Conservation (phyloP, 345 rosid species). For the Brassica nigra region DNA sequence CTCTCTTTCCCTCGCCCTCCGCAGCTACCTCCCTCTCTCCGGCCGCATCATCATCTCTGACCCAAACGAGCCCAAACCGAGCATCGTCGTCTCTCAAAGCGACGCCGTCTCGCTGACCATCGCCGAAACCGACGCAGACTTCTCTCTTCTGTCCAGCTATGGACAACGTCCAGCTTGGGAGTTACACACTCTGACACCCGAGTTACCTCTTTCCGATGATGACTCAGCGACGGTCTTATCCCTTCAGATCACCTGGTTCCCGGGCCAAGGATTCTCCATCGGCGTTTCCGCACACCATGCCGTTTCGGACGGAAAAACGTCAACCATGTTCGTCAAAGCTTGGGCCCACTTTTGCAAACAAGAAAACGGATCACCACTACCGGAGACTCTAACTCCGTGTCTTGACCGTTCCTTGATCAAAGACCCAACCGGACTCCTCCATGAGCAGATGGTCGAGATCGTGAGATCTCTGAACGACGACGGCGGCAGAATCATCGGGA, state of each 20-base stretch:
- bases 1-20: conserved; percentile 42
- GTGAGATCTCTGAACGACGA: background rate
- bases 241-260: conserved; percentile 33
- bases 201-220: background rate
- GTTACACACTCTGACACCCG: conserved; percentile 17
- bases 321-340: too few relatives aligned
- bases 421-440: conserved; percentile 16
- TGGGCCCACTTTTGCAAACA: too few relatives aligned
- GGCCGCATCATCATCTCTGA: conserved; percentile 42
- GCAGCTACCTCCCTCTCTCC: conserved; percentile 40
- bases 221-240: conserved; percentile 9
- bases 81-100: conserved; percentile 19
- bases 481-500: background rate
- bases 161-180: background rate
- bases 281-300: conserved; percentile 26
- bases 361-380: background rate
- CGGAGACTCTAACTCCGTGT: conserved; percentile 26
- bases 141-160: conserved; percentile 20
- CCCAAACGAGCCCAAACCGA: conserved; percentile 14
- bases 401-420: conserved; percentile 27
- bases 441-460: background rate
- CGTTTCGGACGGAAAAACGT: conserved; percentile 21
- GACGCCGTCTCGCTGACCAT: conserved; percentile 41
- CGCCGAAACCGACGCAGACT: conserved; percentile 32
- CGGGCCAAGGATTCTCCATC: conserved; percentile 26